Conservation (phyloP, 768 basidiomycete species). For the Agrocybe praecox region DNA sequence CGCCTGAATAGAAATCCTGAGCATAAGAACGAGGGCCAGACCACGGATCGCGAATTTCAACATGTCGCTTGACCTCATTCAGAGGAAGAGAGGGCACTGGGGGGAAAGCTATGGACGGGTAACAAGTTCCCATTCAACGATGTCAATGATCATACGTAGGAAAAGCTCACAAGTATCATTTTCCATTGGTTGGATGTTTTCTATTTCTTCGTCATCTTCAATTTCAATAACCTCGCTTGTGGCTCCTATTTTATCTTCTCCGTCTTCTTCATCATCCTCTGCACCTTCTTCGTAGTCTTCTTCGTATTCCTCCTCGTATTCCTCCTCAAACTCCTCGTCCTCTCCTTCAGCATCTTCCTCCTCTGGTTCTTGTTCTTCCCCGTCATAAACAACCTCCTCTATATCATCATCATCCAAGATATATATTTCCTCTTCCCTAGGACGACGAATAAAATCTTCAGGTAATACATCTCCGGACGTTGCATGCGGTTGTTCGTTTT, state of each 20-base stretch:
- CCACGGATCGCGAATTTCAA: constrained; percentile 39
- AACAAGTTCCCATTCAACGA: constrained; percentile 1
- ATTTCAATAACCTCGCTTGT: background rate
- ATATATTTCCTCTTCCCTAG: constrained; percentile 9
- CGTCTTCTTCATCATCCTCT: constrained; percentile 1
- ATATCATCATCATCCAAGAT: background rate
- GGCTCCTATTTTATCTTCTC: background rate
- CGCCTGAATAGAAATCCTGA: constrained; percentile 37
- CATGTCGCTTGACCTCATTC: constrained; percentile 7
- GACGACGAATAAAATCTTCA: constrained; percentile 5
- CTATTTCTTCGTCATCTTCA: constrained; percentile 19
- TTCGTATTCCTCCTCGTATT: background rate
- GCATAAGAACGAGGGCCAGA: constrained; percentile 33
- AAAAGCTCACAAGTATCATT: constrained; percentile 31
- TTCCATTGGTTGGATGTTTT: constrained; percentile 32
- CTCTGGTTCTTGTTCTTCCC: background rate
- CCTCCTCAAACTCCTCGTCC: background rate
- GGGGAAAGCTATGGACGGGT: constrained; percentile 21
- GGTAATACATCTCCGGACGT: background rate
- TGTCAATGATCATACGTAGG: background rate
- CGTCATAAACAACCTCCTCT: background rate
- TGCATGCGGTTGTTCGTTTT: constrained; percentile 14
- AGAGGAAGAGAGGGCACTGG: constrained; percentile 10
- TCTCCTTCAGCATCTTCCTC: background rate
- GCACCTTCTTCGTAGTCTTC: constrained; percentile 26